Evolutionary conservation across 176 grass and related monocot species (phyloP), one percentile per base, ranked within the genome.

Genomic region (Pharus latifolius): DNA sequence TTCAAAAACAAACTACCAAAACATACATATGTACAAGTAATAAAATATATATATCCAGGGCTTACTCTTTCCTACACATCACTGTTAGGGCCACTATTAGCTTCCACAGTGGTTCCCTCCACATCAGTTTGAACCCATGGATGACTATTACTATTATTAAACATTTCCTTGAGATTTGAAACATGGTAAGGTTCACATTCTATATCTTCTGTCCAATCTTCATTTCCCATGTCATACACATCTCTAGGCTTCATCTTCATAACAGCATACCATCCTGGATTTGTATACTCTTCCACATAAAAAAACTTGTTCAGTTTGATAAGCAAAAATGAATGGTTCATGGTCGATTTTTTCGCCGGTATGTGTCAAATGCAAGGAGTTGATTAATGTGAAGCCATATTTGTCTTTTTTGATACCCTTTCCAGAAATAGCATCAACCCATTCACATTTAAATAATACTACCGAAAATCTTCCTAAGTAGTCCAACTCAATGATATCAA

Each of bases 391-490:
- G 32, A 61, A 53, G 17, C 43, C 46, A 54, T 32, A 73, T 22
- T 56, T 69, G 35, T 81, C 47, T 34, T 11, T 59, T 30, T 64
- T 73, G 3, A 66, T 51, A 28, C 62, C 48, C 18, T 22, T 42
- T n/a, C 33, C 40, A 20, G 15, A 1, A 54, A 10, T 11, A 11
- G 55, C 58, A 73, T 73, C 58, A 22, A 72, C 23, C 65, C 26
- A 80, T 69, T 80, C 77, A 62, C 53, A 80, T 38, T 80, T 70
- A 19, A 71, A 70, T 11, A 71, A 70, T 5, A 80, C 35, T 29
- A 80, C 40, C 7, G 6, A 59, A 49, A 70, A 47, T 1, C 10
- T 10, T 70, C 65, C 10, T 14, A 25, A 62, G 22, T 49, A 70
- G 47, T 44, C 58, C 20, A 69, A 24, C 24, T 70, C 37, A 29